Evolutionary conservation across 192 early-diverging fungal species (phyloP), one percentile per base, ranked within the genome.

Genomic region (Dissophora globulifera): DNA sequence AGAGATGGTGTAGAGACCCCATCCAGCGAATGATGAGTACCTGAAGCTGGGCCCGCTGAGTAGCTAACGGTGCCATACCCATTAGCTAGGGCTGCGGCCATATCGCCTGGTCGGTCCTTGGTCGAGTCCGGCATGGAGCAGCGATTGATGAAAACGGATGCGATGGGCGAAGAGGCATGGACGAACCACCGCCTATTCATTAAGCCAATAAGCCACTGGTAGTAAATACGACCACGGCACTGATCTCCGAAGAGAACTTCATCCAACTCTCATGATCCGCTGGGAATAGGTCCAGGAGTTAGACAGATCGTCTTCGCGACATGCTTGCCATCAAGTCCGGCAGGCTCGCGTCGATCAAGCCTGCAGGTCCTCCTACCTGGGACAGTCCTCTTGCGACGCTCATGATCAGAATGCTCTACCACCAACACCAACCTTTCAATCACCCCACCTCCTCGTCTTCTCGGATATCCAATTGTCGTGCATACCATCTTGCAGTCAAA

Each of bases 381-480:
- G 72, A 76, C 43, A 76, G 72, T 30, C 72, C 57, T 19, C 51
- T 76, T 2, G 72, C 62, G 2, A 27, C 55, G 20, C 51, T 29
- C 12, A 59, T 76, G 63, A 57, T 76, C 31, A 46, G 64, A 10
- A 32, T 76, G 46, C 33, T 76, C 20, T 52, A 17, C 22, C 12
- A 60, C 13, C 42, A 55, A 8, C 58, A 58, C 35, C 58, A 50
- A 2, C 63, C 20, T 13, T 5, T 23, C 10, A 54, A 71, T 33
- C 30, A 10, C 17, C 38, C 65, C 29, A 19, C 17, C 5, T 65
- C 27, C 40, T 13, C 48, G 2, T 20, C 29, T 19, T 1, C 35
- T 31, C 49, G 43, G 22, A 33, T 48, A 46, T 53, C 50, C 31
- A 25, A n/a, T 17, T 25, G 51, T 4, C 27, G 41, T 13, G 17